A percentile compares a stretch with the other conserved stretches of the same genome.
These are phyloP conservation scores for Tetracladium setigerum DNA, from an alignment of 495 filamentous ascomycete species.

Conservation along the genomic window DNA sequence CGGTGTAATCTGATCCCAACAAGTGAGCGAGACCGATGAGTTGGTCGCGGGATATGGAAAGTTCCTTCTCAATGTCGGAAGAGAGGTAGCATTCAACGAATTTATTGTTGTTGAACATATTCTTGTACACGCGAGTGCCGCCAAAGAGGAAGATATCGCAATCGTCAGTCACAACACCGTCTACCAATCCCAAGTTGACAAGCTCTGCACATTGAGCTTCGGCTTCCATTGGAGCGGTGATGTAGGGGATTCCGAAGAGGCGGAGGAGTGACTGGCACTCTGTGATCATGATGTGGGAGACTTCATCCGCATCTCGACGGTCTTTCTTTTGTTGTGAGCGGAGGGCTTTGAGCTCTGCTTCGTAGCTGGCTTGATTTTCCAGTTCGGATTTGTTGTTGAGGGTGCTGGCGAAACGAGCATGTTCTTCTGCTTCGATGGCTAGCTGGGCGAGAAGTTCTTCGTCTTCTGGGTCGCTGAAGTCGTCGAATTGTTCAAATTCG, in stretches of 20 bases:
- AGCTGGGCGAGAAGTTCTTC: constrained; percentile 80
- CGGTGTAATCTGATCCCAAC: constrained; percentile 88
- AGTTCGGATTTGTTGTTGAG: constrained; percentile 60
- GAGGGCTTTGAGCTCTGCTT: constrained; percentile 76
- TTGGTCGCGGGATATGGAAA: constrained; percentile 71
- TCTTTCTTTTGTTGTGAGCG: constrained; percentile 94
- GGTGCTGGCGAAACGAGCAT: constrained; percentile 81
- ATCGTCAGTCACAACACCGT: constrained; percentile 98
- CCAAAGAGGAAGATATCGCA: constrained; percentile 97
- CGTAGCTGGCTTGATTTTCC: constrained; percentile 69
- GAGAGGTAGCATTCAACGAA: constrained; percentile 93
- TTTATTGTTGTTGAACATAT: constrained; percentile 98
- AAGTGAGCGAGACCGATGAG: constrained; percentile 85
- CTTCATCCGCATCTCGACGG: constrained; percentile 89
- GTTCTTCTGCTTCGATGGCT: constrained; percentile 83
- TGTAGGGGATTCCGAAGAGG: constrained; percentile 90
- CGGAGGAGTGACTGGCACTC: constrained; percentile 88
- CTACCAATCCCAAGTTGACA: constrained; percentile 76
- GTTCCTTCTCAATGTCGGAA: constrained; percentile 82
- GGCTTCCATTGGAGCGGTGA: constrained; percentile 97
- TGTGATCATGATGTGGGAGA: constrained; percentile 86
- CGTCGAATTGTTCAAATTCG: constrained; percentile 20
- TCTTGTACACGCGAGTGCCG: constrained; percentile 93
- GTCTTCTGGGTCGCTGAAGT: constrained; percentile 84
- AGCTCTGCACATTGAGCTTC: constrained; percentile 96